A percentile compares a stretch with the other conserved stretches of the same genome.
These are phyloP conservation scores for Citrus inodora DNA, from an alignment of 345 rosid genomes.

Conservation along the genomic window DNA sequence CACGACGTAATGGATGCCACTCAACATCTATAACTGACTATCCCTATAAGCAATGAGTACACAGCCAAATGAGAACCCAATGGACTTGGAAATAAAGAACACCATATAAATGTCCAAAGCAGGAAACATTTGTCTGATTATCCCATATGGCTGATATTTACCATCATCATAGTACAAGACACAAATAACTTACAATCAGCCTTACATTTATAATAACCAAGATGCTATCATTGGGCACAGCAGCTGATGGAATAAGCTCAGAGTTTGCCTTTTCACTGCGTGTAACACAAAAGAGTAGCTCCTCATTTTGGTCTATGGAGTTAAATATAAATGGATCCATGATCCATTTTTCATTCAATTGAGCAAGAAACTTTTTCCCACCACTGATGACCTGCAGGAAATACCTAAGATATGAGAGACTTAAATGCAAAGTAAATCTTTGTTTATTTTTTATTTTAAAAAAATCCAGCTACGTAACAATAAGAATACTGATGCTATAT, in stretches of 20 bases:
- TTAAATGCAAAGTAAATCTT: background rate
- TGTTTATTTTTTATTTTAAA: background rate
- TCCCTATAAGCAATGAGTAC: background rate
- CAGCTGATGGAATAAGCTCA: constrained; percentile 28
- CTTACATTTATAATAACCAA: constrained; percentile 30
- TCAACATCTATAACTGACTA: background rate
- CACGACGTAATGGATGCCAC: background rate
- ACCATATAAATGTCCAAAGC: background rate
- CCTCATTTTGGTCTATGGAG: constrained; percentile 20
- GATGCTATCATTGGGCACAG: constrained; percentile 24
- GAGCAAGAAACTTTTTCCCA: constrained; percentile 30
- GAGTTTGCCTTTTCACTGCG: constrained; percentile 22
- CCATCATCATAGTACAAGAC: constrained; percentile 7
- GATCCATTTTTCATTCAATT: constrained; percentile 27
- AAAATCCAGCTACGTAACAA: background rate
- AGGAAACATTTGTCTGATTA: background rate
- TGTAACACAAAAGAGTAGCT: constrained; percentile 32
- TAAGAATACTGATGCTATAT: background rate
- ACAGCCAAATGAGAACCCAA: constrained; percentile 6
- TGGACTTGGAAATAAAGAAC: background rate
- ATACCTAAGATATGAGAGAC: background rate
- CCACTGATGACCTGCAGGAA: constrained; percentile 29
- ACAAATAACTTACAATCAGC: background rate
- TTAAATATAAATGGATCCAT: constrained; percentile 9
- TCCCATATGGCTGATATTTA: background rate